phyloP scores from a whole-genome alignment of 768 basidiomycete genomes.

The Daedalea quercina region DNA sequence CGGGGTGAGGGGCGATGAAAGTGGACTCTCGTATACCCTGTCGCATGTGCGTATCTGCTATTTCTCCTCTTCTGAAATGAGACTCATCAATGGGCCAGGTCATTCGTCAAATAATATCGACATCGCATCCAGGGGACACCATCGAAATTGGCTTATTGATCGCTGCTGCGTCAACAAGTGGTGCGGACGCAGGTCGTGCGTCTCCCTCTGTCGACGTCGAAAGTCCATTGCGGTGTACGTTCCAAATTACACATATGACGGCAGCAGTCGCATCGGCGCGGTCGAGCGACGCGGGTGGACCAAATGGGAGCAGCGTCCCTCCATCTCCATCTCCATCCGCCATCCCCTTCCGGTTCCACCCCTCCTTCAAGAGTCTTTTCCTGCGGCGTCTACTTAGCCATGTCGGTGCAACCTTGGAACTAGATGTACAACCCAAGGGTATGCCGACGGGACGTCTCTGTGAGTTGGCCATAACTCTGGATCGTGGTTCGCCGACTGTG shows the following conservation, averaged over 20 bases:
- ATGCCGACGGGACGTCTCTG: conserved; percentile 45
- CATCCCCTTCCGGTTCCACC: conserved; percentile 26
- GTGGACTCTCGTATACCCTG: conserved; percentile 72
- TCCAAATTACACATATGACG: conserved; percentile 52
- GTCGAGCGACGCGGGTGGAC: conserved; percentile 13
- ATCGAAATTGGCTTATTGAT: conserved; percentile 80
- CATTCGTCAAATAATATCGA: conserved; percentile 72
- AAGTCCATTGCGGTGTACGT: conserved; percentile 45
- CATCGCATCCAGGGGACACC: conserved; percentile 67
- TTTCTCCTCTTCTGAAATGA: background rate
- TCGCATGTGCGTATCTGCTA: conserved; percentile 62
- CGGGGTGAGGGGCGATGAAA: conserved; percentile 79
- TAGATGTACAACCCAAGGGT: conserved; percentile 39
- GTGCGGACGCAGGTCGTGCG: conserved; percentile 1
- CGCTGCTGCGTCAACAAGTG: conserved; percentile 18
- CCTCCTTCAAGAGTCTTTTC: conserved; percentile 43
- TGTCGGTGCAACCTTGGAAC: conserved; percentile 40
- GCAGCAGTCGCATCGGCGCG: background rate
- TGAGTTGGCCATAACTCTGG: conserved; percentile 59
- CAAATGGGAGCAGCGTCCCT: background rate
- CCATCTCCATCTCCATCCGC: conserved; percentile 3
- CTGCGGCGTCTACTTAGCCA: conserved; percentile 56
- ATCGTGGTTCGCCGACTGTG: conserved; percentile 45
- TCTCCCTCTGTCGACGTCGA: conserved; percentile 20
- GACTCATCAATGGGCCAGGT: conserved; percentile 41